Evolutionary conservation across 1,139 yeast genomes (phyloP).

Genomic region (Yamadazyma diospyri): DNA sequence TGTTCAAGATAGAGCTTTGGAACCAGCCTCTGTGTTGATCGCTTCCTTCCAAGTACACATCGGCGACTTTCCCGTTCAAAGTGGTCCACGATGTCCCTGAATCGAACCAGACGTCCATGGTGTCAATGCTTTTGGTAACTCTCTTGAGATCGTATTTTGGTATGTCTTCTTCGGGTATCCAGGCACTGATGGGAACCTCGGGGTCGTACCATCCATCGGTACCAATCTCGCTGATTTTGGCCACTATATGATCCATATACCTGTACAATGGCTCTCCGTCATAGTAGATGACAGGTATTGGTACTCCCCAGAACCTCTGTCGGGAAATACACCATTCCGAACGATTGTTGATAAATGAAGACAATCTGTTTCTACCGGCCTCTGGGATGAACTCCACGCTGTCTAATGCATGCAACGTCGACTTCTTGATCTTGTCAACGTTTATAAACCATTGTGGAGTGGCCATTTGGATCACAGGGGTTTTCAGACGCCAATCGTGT

Average conservation of each 20-base stretch:
- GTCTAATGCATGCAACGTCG: slow-evolving; percentile 58
- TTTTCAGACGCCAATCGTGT: slow-evolving; percentile 94
- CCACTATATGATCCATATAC: slow-evolving; percentile 52
- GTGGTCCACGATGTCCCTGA: slow-evolving; percentile 93
- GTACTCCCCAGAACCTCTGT: slow-evolving; percentile 98
- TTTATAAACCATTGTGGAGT: slow-evolving; percentile 98
- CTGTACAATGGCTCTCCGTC: slow-evolving; percentile 56
- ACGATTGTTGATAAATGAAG: slow-evolving; percentile 71
- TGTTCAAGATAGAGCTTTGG: slow-evolving; percentile 86
- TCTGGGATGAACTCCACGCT: slow-evolving; percentile 70
- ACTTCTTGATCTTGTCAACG: slow-evolving; percentile 65
- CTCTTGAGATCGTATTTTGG: slow-evolving; percentile 30
- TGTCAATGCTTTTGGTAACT: slow-evolving; percentile 71
- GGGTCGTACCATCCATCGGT: slow-evolving; percentile 76
- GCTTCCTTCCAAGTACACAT: slow-evolving; percentile 86
- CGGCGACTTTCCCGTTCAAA: slow-evolving; percentile 52
- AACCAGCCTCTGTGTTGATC: slow-evolving; percentile 99
- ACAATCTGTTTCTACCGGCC: slow-evolving; percentile 65
- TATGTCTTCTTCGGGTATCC: slow-evolving; percentile 56
- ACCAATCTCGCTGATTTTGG: slow-evolving; percentile 53
- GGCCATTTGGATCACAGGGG: slow-evolving; percentile 90
- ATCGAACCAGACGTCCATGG: slow-evolving; percentile 99
- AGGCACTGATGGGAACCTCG: slow-evolving; percentile 42
- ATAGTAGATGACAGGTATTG: slow-evolving; percentile 81
- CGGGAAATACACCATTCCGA: slow-evolving; percentile 98